These are phyloP conservation scores for Rhododendron williamsianum DNA, from an alignment of 148 eudicot genomes.

Conservation along the genomic window DNA sequence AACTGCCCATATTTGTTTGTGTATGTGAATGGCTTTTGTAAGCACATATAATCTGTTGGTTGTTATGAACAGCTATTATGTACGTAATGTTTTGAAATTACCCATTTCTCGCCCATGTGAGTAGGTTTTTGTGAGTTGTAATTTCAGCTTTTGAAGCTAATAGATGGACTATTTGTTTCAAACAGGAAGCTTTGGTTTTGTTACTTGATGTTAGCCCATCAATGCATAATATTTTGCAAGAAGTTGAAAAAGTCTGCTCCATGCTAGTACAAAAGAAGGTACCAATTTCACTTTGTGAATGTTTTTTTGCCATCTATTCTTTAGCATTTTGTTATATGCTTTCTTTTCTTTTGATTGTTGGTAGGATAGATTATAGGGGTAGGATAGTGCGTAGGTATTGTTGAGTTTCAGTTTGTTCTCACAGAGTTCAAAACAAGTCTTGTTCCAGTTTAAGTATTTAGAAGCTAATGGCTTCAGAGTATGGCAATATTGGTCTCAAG, in stretches of 20 bases:
- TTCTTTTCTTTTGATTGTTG: neutral
- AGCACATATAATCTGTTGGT: neutral
- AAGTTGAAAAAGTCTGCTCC: slow-evolving; percentile 77
- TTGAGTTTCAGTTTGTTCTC: neutral
- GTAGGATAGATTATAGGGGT: neutral
- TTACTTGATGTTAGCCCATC: slow-evolving; percentile 91
- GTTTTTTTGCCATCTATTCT: slow-evolving; percentile 6
- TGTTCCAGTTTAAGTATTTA: neutral
- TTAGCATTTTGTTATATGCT: slow-evolving; percentile 8
- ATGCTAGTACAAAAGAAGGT: slow-evolving; percentile 93
- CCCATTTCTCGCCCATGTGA: neutral
- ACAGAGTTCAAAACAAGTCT: neutral
- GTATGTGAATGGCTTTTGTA: neutral
- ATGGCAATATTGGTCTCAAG: neutral
- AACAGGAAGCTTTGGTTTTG: slow-evolving; percentile 68
- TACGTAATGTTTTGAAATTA: neutral
- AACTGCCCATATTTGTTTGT: neutral
- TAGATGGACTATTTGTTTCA: neutral
- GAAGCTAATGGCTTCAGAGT: neutral
- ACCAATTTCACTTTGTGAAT: neutral
- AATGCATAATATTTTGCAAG: slow-evolving; percentile 73
- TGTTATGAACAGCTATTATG: neutral
- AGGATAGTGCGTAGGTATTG: neutral
- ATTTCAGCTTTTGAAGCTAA: neutral
- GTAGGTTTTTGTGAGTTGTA: neutral